phyloP scores from a whole-genome alignment of 257 asterid genomes.

The Mentha longifolia region DNA sequence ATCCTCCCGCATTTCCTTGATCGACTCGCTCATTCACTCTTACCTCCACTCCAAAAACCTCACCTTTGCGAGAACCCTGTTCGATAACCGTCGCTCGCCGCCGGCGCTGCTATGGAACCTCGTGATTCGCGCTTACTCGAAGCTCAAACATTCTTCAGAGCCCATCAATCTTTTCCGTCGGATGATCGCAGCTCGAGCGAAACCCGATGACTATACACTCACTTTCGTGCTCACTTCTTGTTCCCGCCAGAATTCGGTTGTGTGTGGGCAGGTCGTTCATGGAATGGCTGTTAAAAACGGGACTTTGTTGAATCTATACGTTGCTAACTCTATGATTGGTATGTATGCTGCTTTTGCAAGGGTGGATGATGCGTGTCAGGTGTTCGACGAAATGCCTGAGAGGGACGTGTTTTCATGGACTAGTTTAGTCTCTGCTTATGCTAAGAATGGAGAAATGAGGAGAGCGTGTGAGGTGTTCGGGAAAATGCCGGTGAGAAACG shows the following conservation, averaged over 20 bases:
- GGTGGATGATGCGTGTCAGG: slow-evolving; percentile 48
- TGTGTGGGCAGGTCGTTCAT: slow-evolving; percentile 57
- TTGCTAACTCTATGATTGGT: slow-evolving; percentile 64
- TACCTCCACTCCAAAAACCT: slow-evolving; percentile 55
- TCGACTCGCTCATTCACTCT: slow-evolving; percentile 69
- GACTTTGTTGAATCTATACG: slow-evolving; percentile 44
- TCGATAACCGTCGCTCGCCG: slow-evolving; percentile 53
- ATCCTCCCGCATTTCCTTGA: slow-evolving; percentile 39
- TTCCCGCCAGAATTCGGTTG: slow-evolving; percentile 49
- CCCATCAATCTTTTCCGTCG: slow-evolving; percentile 53
- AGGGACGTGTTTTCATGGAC: slow-evolving; percentile 80
- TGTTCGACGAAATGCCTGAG: slow-evolving; percentile 67
- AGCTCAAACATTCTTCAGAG: slow-evolving; percentile 46
- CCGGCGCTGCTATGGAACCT: slow-evolving; percentile 72
- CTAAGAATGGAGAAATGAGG: slow-evolving; percentile 57
- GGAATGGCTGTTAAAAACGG: slow-evolving; percentile 59
- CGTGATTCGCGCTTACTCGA: slow-evolving; percentile 65
- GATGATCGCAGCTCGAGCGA: slow-evolving; percentile 46
- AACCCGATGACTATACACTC: slow-evolving; percentile 69
- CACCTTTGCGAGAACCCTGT: slow-evolving; percentile 47
- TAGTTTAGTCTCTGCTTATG: slow-evolving; percentile 61
- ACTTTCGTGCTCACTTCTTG: slow-evolving; percentile 68
- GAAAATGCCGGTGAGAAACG: slow-evolving; percentile 65
- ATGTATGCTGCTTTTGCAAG: slow-evolving; percentile 51
- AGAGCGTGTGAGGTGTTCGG: slow-evolving; percentile 50